Evolutionary conservation across 2,329 filamentous ascomycete species (phyloP).

Genomic region (Keithomyces neogunnii): DNA sequence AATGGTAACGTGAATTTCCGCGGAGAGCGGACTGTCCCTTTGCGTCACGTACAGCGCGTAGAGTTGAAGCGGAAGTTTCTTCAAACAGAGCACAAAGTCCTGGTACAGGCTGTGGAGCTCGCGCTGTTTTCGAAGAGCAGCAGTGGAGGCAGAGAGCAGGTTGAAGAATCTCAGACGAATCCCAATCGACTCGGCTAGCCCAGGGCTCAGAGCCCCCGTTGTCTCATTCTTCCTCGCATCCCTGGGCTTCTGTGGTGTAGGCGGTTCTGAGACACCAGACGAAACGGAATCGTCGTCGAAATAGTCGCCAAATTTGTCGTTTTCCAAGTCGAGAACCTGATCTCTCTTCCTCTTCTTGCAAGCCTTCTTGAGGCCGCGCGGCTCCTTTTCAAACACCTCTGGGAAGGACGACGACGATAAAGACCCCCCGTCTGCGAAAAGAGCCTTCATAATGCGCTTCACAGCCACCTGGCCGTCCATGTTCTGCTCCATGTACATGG

Average conservation of each 20-base stretch:
- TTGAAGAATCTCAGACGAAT: slow-evolving; percentile 56
- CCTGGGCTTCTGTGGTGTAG: slow-evolving; percentile 32
- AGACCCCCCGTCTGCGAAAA: slow-evolving; percentile 57
- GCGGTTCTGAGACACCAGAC: slow-evolving; percentile 36
- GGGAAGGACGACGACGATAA: slow-evolving; percentile 46
- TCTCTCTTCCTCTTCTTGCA: slow-evolving; percentile 42
- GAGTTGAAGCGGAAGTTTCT: slow-evolving; percentile 46
- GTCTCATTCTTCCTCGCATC: slow-evolving; percentile 13
- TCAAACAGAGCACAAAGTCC: slow-evolving; percentile 46
- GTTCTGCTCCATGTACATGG: slow-evolving; percentile 45
- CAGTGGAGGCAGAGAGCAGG: slow-evolving; percentile 39
- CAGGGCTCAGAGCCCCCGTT: slow-evolving; percentile 15
- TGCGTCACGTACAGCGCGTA: slow-evolving; percentile 46
- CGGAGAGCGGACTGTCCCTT: slow-evolving; percentile 24
- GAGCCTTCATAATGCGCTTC: slow-evolving; percentile 53
- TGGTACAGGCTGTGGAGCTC: slow-evolving; percentile 49
- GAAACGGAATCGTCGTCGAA: slow-evolving; percentile 47
- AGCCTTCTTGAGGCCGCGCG: slow-evolving; percentile 28
- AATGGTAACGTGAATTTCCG: slow-evolving; percentile 34
- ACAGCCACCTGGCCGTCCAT: slow-evolving; percentile 35
- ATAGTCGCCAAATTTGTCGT: slow-evolving; percentile 53
- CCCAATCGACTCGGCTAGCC: slow-evolving; percentile 44
- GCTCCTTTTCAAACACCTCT: slow-evolving; percentile 61
- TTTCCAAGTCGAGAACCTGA: slow-evolving; percentile 45
- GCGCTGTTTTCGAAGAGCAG: slow-evolving; percentile 35